Base-by-base conservation (phyloP, 176 grass and related monocot genomes). In the Musa beccarii region DNA sequence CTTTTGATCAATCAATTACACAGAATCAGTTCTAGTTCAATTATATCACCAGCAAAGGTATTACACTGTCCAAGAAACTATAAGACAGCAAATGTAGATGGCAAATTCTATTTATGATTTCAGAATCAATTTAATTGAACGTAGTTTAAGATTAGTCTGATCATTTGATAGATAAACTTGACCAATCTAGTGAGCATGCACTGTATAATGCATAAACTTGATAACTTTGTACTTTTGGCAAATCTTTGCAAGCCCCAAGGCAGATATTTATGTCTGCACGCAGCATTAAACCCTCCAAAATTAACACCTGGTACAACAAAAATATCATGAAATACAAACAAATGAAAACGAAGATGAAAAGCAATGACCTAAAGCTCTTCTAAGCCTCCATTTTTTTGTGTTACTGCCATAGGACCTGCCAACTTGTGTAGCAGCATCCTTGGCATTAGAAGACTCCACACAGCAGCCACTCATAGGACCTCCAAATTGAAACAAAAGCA, bases 351-450 rank as follows among this genome's bases (percentile, higher is more conserved):
- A n/a, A n/a, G n/a, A n/a, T n/a, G n/a, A 57, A 81, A 69, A 65
- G 21, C 20, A 81, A 68, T 80, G 75, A 92, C 92, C 92, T 96
- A 87, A 57, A 96, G 82, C 84, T 92, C 87, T 84, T 90, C 87
- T 50, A 62, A 59, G 52, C 75, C 64, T 84, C 81, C 88, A 68
- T 83, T 87, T n/a, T n/a, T 90, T 89, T 56, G 75, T 16, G 73
- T 70, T 51, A 80, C 68, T 83, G 66, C 13, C 54, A 57, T 8
- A 49, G 25, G 67, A 14, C 12, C 20, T 81, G 71, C 17, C 29
- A 80, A 74, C 71, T 79, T 96, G 73, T 74, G 52, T 81, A 80
- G 52, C 22, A 51, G 51, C 79, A 53, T 65, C 34, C 53, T 68
- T 84, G 79, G 25, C 78, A 66, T 81, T 82, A 72, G 21, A 83